phyloP scores from a whole-genome alignment of 176 grass and related monocot species.

The Oryza punctata region DNA sequence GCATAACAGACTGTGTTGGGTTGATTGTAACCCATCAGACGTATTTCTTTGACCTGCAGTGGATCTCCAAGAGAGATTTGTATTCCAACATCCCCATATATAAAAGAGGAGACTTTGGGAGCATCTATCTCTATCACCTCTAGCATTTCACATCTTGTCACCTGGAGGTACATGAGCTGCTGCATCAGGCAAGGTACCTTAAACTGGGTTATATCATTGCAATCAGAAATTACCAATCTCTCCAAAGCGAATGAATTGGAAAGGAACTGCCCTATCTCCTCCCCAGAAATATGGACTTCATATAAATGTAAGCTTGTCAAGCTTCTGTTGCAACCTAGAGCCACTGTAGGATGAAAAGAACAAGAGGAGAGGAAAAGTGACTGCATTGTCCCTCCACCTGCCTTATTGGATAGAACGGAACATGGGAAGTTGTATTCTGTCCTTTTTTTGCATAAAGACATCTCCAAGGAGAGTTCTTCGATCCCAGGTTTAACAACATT shows the following conservation, averaged over 20 bases:
- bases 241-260: background rate
- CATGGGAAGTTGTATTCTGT: constrained; percentile 26
- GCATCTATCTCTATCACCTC: background rate
- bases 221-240: background rate
- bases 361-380: background rate
- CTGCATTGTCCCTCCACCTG: background rate
- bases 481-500: constrained; percentile 32
- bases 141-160: background rate
- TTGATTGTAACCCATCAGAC: background rate
- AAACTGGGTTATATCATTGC: constrained; percentile 7
- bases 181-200: background rate
- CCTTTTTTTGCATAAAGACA: background rate
- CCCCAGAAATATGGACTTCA: background rate
- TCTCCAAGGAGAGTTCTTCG: background rate
- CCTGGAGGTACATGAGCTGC: background rate
- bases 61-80: background rate
- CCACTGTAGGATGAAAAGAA: background rate
- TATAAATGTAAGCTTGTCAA: background rate
- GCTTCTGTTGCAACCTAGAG: background rate
- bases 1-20: background rate
- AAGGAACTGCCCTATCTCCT: constrained; percentile 9
- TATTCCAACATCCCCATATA: background rate
- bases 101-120: background rate
- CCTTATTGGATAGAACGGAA: background rate
- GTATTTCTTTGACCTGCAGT: background rate